Conservation (phyloP, 192 early-diverging fungal genomes). For the Coemansia sp. region DNA sequence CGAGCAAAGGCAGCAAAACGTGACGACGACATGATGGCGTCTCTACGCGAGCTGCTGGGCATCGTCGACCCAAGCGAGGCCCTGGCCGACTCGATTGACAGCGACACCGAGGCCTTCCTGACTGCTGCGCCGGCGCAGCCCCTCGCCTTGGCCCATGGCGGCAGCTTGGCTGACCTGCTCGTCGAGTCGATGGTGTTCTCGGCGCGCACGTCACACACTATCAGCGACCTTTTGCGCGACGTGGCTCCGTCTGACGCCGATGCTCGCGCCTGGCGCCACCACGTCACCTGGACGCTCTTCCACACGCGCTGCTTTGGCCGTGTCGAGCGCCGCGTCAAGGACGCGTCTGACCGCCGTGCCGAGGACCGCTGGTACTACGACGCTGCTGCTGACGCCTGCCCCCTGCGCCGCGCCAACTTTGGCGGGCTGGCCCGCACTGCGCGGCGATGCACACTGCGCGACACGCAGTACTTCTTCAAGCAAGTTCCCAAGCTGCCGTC, state of each 20-base stretch:
- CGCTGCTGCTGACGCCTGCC: constrained; percentile 45
- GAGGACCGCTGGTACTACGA: constrained; percentile 63
- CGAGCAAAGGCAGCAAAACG: not conserved
- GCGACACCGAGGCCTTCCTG: constrained; percentile 53
- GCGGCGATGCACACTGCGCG: constrained; percentile 59
- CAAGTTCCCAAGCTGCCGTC: constrained; percentile 59
- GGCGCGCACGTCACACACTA: constrained; percentile 57
- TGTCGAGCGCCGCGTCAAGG: constrained; percentile 59
- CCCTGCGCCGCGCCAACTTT: constrained; percentile 52
- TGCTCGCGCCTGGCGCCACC: constrained; percentile 41
- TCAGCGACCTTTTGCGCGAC: constrained; percentile 58
- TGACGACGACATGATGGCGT: constrained; percentile 55
- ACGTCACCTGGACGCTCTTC: constrained; percentile 48
- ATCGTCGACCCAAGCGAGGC: constrained; percentile 56
- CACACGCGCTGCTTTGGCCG: constrained; percentile 57
- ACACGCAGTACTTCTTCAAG: constrained; percentile 62
- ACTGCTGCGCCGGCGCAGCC: constrained; percentile 29
- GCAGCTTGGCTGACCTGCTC: constrained; percentile 40
- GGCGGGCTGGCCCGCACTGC: constrained; percentile 58
- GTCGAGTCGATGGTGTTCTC: constrained; percentile 60
- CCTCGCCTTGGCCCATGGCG: constrained; percentile 18
- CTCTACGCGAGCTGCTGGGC: constrained; percentile 53
- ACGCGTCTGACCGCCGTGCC: constrained; percentile 54
- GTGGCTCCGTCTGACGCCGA: constrained; percentile 37
- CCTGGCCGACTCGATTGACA: constrained; percentile 54